Evolutionary conservation across 805 yeast species (phyloP).

Genomic region (Saturnispora ahearnii): DNA sequence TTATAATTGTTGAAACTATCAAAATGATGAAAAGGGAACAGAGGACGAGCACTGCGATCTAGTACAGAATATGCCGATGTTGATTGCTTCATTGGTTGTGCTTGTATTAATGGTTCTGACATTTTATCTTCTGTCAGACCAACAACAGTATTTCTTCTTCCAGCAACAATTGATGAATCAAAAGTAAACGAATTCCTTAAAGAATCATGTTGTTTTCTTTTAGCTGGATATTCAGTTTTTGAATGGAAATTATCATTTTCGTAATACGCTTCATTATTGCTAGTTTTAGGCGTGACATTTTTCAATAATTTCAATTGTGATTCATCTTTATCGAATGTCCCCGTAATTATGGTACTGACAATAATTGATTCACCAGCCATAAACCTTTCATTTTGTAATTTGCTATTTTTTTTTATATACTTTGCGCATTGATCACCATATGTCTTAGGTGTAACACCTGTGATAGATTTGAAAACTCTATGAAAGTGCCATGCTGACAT

Average conservation of each 20-base stretch:
- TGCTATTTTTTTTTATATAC: conserved; percentile 32
- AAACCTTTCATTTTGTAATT: conserved; percentile 13
- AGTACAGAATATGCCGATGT: not conserved
- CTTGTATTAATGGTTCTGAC: not conserved
- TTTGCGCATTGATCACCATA: conserved; percentile 80
- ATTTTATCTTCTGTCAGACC: not conserved
- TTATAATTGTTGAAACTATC: not conserved
- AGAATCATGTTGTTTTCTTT: not conserved
- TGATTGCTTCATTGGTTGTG: not conserved
- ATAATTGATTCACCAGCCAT: conserved; percentile 18
- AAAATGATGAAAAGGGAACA: not conserved
- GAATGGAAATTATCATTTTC: not conserved
- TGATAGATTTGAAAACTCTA: conserved; percentile 76
- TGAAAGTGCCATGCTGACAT: conserved; percentile 91
- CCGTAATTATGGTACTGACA: conserved; percentile 27
- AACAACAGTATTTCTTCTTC: not conserved
- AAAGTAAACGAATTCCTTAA: not conserved
- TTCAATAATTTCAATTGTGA: not conserved
- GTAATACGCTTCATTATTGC: not conserved
- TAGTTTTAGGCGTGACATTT: not conserved
- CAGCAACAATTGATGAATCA: not conserved
- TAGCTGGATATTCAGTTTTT: not conserved
- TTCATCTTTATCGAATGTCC: conserved; percentile 6
- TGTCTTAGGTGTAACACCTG: conserved; percentile 81
- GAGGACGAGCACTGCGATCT: not conserved